Evolutionary conservation across 2,329 filamentous ascomycete genomes (phyloP).

Genomic region (Aspergillus spinulosporus): DNA sequence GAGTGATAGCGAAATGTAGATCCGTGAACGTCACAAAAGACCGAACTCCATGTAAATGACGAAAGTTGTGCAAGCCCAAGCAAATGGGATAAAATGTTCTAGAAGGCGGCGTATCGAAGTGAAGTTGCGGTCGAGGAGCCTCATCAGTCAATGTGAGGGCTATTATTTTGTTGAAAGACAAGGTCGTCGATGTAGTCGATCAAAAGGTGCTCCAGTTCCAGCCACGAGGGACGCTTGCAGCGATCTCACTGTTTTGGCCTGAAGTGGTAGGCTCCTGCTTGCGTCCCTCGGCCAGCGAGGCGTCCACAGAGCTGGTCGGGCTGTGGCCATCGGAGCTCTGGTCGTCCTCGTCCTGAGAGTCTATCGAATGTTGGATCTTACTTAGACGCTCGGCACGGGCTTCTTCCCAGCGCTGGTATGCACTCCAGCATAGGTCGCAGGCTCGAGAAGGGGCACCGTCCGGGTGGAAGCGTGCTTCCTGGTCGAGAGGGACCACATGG

Average conservation of each 20-base stretch:
- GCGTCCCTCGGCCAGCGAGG: conserved; percentile 25
- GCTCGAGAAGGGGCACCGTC: conserved; percentile 56
- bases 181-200: conserved; percentile 7
- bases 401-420: conserved; percentile 59
- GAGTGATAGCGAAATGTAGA: conserved; percentile 8
- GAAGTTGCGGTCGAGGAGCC: conserved; percentile 6
- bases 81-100: conserved; percentile 19
- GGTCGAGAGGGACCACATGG: conserved; percentile 60
- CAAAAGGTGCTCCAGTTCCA: conserved; percentile 66
- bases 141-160: conserved; percentile 10
- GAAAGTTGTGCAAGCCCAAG: conserved; percentile 13
- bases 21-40: conserved; percentile 11
- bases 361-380: conserved; percentile 48
- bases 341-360: conserved; percentile 36
- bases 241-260: conserved; percentile 44
- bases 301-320: conserved; percentile 25
- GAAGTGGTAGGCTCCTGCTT: conserved; percentile 23
- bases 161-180: conserved; percentile 50
- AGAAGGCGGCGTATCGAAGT: conserved; percentile 19
- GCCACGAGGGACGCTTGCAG: conserved; percentile 58
- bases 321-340: conserved; percentile 23
- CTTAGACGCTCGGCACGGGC: conserved; percentile 50
- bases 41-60: conserved; percentile 22
- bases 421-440: conserved; percentile 62
- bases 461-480: conserved; percentile 64